Conservation (phyloP, 2,329 filamentous ascomycete species). For the Coniochaeta pulveracea region DNA sequence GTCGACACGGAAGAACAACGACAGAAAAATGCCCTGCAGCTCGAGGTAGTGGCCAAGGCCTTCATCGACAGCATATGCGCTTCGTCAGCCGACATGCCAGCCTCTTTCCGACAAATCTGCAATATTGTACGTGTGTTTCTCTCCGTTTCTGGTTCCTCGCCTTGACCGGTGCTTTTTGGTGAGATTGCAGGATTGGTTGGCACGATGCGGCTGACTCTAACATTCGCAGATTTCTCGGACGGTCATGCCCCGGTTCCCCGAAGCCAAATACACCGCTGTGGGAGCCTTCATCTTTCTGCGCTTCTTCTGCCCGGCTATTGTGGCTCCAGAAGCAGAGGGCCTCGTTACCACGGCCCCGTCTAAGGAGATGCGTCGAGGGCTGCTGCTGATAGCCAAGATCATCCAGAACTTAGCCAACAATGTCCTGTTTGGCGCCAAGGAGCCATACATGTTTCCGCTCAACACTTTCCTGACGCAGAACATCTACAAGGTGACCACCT, state of each 20-base stretch:
- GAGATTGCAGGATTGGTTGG: no score
- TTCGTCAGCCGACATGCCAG: conserved; percentile 48
- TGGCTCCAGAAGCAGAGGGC: conserved; percentile 56
- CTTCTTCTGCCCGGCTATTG: conserved; percentile 63
- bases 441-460: conserved; percentile 61
- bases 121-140: conserved; percentile 38
- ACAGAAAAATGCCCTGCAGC: conserved; percentile 53
- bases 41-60: conserved; percentile 56
- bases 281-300: conserved; percentile 61
- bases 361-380: conserved; percentile 57
- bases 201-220: no score
- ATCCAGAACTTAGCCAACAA: conserved; percentile 64
- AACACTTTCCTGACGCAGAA: conserved; percentile 59
- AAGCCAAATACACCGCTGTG: conserved; percentile 62
- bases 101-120: conserved; percentile 56
- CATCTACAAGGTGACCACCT: conserved; percentile 56
- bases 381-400: conserved; percentile 59
- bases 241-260: conserved; percentile 53
- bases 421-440: conserved; percentile 59
- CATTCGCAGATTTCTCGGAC: conserved; percentile 46
- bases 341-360: conserved; percentile 49
- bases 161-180: not conserved
- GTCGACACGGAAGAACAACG: conserved; percentile 50
- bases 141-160: not conserved
- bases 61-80: conserved; percentile 62